A percentile compares a stretch with the other conserved stretches of the same genome.
Conservation (phyloP, 306 rosid genomes). For the Elaeagnus macrophylla region DNA sequence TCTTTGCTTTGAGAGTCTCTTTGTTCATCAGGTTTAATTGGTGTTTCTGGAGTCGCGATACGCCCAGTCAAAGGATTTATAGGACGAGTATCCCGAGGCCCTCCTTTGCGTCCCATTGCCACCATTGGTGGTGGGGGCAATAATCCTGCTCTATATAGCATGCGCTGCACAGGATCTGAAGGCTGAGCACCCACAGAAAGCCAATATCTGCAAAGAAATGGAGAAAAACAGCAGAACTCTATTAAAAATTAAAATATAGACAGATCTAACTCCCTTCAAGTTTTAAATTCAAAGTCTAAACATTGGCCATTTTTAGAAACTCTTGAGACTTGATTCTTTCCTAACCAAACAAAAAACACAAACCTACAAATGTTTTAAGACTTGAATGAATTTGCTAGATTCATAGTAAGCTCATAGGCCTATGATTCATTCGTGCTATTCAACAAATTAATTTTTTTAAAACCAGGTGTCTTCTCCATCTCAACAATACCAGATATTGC, state of each 20-base stretch:
- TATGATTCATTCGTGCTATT: background rate
- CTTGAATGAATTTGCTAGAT: background rate
- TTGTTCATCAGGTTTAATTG: conserved; percentile 18
- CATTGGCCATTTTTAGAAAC: background rate
- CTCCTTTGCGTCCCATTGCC: conserved; percentile 85
- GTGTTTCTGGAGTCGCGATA: conserved; percentile 31
- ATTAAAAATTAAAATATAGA: background rate
- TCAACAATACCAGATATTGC: no score
- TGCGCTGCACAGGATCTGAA: conserved; percentile 74
- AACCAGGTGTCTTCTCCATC: background rate
- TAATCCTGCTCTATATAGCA: conserved; percentile 70
- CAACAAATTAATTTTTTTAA: background rate
- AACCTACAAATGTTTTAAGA: background rate
- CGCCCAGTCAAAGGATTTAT: conserved; percentile 65
- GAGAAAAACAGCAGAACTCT: background rate
- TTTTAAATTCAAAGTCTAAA: background rate
- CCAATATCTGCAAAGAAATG: conserved; percentile 61
- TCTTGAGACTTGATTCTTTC: background rate
- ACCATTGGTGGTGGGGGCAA: conserved; percentile 86
- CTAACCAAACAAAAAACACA: background rate
- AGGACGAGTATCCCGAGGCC: conserved; percentile 57
- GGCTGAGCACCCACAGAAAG: conserved; percentile 97
- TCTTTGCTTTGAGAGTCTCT: conserved; percentile 5
- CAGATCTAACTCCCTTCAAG: background rate
- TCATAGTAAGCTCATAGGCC: background rate